Evolutionary conservation across 2,329 filamentous ascomycete genomes (phyloP).

Genomic region (Magnaporthiopsis rhizophila): DNA sequence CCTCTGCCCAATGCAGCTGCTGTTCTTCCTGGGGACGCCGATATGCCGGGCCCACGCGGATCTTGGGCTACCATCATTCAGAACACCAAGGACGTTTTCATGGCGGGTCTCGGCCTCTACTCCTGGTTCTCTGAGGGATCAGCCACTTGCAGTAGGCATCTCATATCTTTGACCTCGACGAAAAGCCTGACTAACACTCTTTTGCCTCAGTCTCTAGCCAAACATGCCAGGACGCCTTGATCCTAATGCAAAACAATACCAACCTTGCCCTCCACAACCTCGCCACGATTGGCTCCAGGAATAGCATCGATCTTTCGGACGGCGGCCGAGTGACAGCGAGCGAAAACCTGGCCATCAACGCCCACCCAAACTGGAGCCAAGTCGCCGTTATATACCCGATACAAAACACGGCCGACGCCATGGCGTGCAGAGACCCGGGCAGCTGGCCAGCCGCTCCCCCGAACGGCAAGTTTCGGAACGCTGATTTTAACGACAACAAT

Average conservation of each 20-base stretch:
- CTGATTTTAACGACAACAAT: neutral
- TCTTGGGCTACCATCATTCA: conserved; percentile 6
- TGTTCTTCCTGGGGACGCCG: conserved; percentile 8
- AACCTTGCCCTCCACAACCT: conserved; percentile 19
- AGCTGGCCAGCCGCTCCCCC: conserved; percentile 4
- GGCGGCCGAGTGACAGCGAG: conserved; percentile 18
- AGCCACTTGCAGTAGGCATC: neutral
- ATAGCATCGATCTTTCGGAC: conserved; percentile 18
- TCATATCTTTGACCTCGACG: neutral
- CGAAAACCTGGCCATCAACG: conserved; percentile 20
- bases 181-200: neutral
- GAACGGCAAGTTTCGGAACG: conserved; percentile 2
- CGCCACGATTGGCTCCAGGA: conserved; percentile 23
- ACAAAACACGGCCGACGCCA: conserved; percentile 1
- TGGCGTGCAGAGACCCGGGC: conserved; percentile 1
- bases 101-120: conserved; percentile 6
- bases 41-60: too few species aligned
- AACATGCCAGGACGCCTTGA: conserved; percentile 19
- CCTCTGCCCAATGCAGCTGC: conserved; percentile 25
- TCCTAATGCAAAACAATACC: conserved; percentile 16
- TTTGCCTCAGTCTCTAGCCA: conserved; percentile 11
- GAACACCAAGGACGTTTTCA: conserved; percentile 11
- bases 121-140: conserved; percentile 10
- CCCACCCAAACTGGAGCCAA: conserved; percentile 22
- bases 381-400: conserved; percentile 14